These are phyloP conservation scores for Crassisporium funariophilum DNA, from an alignment of 768 basidiomycete species.

Conservation along the genomic window DNA sequence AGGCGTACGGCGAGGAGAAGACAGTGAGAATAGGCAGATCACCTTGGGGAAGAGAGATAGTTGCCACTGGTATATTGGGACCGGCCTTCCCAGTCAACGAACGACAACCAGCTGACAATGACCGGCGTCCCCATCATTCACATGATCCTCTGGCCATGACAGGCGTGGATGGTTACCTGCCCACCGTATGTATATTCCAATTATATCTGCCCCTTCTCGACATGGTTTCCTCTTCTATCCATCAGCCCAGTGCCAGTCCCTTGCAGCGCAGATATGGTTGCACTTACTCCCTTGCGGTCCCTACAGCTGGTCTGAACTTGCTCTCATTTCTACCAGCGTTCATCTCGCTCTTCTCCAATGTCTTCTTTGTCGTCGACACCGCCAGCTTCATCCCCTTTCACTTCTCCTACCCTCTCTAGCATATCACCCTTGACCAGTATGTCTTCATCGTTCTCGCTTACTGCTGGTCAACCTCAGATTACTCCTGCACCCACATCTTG, in stretches of 20 bases:
- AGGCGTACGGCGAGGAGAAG: no score
- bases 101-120: no score
- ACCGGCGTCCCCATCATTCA: no score
- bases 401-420: constrained; percentile 12
- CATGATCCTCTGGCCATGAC: constrained; percentile 19
- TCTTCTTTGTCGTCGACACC: background rate
- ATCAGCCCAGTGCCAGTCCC: constrained; percentile 13
- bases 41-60: no score
- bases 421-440: no score
- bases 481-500: constrained; percentile 37
- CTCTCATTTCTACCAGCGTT: constrained; percentile 2
- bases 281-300: constrained; percentile 17
- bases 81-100: no score
- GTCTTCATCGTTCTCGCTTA: constrained; percentile 16
- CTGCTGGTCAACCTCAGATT: constrained; percentile 31
- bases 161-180: constrained; percentile 8
- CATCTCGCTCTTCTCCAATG: constrained; percentile 11
- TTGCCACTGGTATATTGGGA: no score
- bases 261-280: constrained; percentile 32
- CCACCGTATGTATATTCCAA: constrained; percentile 12
- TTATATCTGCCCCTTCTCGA: constrained; percentile 14
- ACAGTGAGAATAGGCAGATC: no score
- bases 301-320: no score
- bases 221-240: constrained; percentile 13
- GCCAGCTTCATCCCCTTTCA: background rate